Base-by-base conservation (phyloP, 805 yeast genomes). In the Saccharomycopsis schoenii region DNA sequence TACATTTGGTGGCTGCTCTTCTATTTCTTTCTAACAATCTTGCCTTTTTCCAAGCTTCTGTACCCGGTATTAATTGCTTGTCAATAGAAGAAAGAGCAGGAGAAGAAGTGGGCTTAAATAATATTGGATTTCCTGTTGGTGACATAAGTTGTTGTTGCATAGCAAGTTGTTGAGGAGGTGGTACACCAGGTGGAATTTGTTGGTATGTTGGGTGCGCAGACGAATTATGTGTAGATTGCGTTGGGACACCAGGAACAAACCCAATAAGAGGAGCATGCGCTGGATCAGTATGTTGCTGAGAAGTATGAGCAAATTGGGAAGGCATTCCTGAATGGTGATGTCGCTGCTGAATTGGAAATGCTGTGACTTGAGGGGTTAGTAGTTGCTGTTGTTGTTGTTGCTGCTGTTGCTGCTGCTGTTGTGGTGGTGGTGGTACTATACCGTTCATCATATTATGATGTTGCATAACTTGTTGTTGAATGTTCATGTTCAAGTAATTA, bases 31-130 rank as follows among this genome's bases (percentile, higher is more conserved):
- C 88, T 60, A 84, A 70, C 19, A 84, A 67, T 56, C 88, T 70
- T 34, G 83, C 86, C 63, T 82, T 79, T 68, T 84, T 84, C 86
- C 88, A 84, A 0, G 86, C 86, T 0, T 86, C 80, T 0, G 88
- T 83, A 1, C 88, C 88, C 1, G 87, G 87, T 24, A 81, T 77
- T 0, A 85, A 82, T 4, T 83, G 83, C 15, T 47, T 47, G 4
- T 24, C 21, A 11, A 14, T 41, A 14, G 36, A 15, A 15, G 51
- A 19, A 1, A 39, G n/a, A 42, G 36, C 11, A 21, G 40, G 43
- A 55, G 24, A 12, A n/a, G 42, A 6, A 39, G 37, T 21, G n/a
- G 58, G 19, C 39, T 47, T 47, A 10, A 21, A 47, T 24, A 47
- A 17, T 15, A 55, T 19, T 17, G 25, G 29, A 12, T 37, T 39